Conservation (phyloP, 1,284 basidiomycete genomes). For the Melampsora larici-populina region DNA sequence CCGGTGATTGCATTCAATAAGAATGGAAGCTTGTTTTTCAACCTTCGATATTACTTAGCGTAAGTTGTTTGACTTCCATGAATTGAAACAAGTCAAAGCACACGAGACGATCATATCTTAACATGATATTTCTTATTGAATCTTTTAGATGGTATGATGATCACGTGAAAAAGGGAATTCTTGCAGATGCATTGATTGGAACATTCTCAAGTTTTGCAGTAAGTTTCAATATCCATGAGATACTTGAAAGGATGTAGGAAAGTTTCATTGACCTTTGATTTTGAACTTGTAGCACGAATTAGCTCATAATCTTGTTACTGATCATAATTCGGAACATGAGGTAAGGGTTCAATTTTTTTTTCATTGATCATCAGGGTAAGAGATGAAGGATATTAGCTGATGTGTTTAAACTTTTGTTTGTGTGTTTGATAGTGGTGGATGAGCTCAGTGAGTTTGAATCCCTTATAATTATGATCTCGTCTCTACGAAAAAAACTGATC, state of each 20-base stretch:
- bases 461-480: background rate
- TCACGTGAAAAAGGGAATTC: constrained; percentile 39
- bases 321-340: constrained; percentile 43
- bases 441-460: constrained; percentile 28
- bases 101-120: background rate
- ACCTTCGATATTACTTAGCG: constrained; percentile 58
- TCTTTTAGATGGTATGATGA: constrained; percentile 42
- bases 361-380: background rate
- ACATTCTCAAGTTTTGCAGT: constrained; percentile 39
- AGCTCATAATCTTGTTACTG: constrained; percentile 42
- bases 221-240: too few relatives aligned
- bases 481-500: background rate
- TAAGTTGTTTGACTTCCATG: constrained; percentile 7
- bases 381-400: background rate
- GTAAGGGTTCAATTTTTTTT: background rate
- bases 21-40: constrained; percentile 81
- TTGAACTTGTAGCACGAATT: constrained; percentile 22
- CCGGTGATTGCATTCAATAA: constrained; percentile 90
- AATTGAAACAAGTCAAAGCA: too few relatives aligned
- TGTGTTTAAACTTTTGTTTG: background rate
- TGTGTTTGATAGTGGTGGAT: constrained; percentile 39
- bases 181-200: constrained; percentile 40
- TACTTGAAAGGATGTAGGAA: too few relatives aligned
- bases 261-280: too few relatives aligned
- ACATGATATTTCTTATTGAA: background rate